Conservation (phyloP, 768 basidiomycete species). For the Podaxis sp. region DNA sequence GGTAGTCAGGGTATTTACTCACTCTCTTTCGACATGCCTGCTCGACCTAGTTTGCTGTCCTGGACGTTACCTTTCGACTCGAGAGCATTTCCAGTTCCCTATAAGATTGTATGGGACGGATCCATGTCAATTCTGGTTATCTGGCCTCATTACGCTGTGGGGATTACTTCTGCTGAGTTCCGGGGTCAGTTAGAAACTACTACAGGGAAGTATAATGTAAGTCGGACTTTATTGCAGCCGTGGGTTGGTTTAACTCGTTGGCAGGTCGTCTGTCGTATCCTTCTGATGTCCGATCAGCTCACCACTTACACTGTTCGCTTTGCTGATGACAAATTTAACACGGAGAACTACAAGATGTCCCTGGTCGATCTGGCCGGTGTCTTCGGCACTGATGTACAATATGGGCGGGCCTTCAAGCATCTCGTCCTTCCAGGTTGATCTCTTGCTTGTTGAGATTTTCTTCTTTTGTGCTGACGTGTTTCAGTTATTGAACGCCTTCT, state of each 20-base stretch:
- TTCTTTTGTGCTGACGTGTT: background rate
- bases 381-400: background rate
- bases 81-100: background rate
- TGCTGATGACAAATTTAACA: background rate
- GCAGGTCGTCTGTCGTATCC: background rate
- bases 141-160: background rate
- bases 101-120: background rate
- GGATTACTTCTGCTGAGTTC: background rate
- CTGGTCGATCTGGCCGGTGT: background rate
- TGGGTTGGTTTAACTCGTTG: background rate
- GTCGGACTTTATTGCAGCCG: background rate
- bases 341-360: background rate
- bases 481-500: background rate
- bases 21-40: background rate
- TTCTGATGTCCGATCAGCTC: background rate
- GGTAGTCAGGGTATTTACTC: background rate
- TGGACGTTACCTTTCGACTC: background rate
- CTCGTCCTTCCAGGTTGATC: background rate
- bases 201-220: background rate
- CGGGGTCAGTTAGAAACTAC: background rate
- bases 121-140: background rate
- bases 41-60: background rate
- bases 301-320: background rate
- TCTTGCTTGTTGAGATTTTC: background rate
- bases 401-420: background rate